Base-by-base conservation (phyloP, 2,329 filamentous ascomycete species). In the Botrytis hyacinthi region DNA sequence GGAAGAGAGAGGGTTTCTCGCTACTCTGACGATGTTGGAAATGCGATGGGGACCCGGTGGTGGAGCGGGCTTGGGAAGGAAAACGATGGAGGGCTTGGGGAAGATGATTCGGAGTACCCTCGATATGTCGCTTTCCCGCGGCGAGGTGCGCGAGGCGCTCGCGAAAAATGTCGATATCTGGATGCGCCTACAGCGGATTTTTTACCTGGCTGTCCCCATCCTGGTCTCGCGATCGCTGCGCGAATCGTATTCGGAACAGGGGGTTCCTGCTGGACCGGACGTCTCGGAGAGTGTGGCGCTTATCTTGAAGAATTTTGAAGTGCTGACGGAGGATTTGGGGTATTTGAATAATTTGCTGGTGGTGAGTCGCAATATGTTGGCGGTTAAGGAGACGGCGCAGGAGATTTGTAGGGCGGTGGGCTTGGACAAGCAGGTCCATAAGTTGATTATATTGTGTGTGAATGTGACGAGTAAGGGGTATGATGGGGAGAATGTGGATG, bases 401-500 rank as follows among this genome's bases (percentile, higher is more conserved):
- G 89, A 91, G 76, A 85, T 91, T 12, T 91, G 89, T 73, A 88
- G 89, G 16, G 88, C 88, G 12, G 87, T 90, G 26, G 86, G 88
- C 71, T 90, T 91, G 75, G 89, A 91, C 77, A 88, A 90, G 78
- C 89, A 90, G 83, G 88, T 91, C 3, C 90, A 90, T 75, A 88
- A 90, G 79, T 86, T 89, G 3, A 89, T 91, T 74, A 88, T 90
- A 46, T 84, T 91, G 14, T 91, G 89, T 77, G 87, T 91, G 32
- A 91, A 90, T 78, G 88, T 91, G 37, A 90, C 89, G 0, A 90
- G 88, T 78, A 91, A 91, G 79, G 89, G 89, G 8, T 91, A 90
- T 75, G 89, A 91, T 75, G 88, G 88, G 12, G 89, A 91, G 78
- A 77, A 82, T 89, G 83, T 84, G 66, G 89, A 91, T 75, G 88